A percentile compares a stretch with the other conserved stretches of the same genome.
Evolutionary conservation across 2,329 filamentous ascomycete species (phyloP).

Genomic region (Pseudopithomyces maydicus): DNA sequence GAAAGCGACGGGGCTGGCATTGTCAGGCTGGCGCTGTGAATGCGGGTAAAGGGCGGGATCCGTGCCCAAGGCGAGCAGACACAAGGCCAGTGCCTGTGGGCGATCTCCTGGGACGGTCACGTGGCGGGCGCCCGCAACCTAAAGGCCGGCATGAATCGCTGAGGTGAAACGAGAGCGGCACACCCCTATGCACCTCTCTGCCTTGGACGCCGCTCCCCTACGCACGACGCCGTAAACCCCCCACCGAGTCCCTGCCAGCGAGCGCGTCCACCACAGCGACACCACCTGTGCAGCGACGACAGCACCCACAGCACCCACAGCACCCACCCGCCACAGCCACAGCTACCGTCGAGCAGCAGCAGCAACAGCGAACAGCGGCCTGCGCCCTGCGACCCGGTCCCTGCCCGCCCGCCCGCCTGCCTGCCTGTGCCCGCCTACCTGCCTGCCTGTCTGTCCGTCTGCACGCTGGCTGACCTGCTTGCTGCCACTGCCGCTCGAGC

Average conservation of each 20-base stretch:
- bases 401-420: too few species aligned
- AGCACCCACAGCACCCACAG: too few species aligned
- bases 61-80: slow-evolving; percentile 2
- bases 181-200: slow-evolving; percentile 28
- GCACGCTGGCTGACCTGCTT: neutral
- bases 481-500: too few species aligned
- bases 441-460: neutral
- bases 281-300: too few species aligned
- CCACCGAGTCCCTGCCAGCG: neutral
- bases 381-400: neutral
- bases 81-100: neutral
- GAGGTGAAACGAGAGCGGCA: slow-evolving; percentile 9
- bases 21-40: neutral
- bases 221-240: neutral
- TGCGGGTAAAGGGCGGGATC: neutral
- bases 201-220: neutral
- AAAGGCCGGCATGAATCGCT: slow-evolving; percentile 6
- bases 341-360: too few species aligned
- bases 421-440: neutral
- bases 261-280: neutral
- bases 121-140: slow-evolving; percentile 11
- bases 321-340: too few species aligned
- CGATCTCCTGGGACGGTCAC: slow-evolving; percentile 12
- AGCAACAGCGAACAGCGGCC: neutral
- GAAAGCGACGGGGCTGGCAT: neutral